Base-by-base conservation (phyloP, 2,329 filamentous ascomycete genomes). In the Penicillium sp. region DNA sequence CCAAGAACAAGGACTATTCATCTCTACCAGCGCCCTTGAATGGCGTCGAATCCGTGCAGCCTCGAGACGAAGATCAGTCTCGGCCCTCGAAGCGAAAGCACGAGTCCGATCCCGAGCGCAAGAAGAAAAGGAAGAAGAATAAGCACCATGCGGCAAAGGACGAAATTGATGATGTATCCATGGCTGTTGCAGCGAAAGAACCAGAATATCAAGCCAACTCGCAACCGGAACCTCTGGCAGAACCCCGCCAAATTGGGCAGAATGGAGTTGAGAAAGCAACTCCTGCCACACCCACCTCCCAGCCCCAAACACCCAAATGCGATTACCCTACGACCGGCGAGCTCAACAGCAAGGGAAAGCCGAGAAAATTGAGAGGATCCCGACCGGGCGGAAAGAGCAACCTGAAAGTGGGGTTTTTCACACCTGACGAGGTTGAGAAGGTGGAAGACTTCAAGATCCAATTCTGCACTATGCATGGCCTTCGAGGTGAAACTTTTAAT, bases 401-500 rank as follows among this genome's bases (percentile, higher is more conserved):
- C 9, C 16, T 50, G 48, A 47, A 57, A 58, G 45, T 67, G 1
- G 70, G 70, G 0, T 66, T 67, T 39, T 73, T 69, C 44, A 54
- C 58, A 9, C 50, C 63, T 2, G 56, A 66, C 2, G 70, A 73
- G 54, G 60, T 71, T 11, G 45, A 59, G 24, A 55, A 50, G 5
- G 35, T 73, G 13, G 70, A 73, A 46, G 40, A 50, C 0, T 69
- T 62, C 54, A 73, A 73, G 40, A 43, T 71, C 5, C 35, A 62
- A 0, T 72, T 72, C 44, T 72, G 70, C 51, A 71, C 66, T 42
- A 31, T 38, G 10, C 48, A 71, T 53, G 54, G 51, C 5, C 44
- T 68, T 48, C 35, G 50, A 8, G 51, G 39, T 0, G 44, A 54
- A 3, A 47, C 22, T 0, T 73, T 73, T 42, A 68, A 73, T 33